Percentiles rank a stretch among this genome's conserved stretches.
Evolutionary conservation across 2,329 filamentous ascomycete genomes (phyloP).

Genomic region (Cladorrhinum sp.): DNA sequence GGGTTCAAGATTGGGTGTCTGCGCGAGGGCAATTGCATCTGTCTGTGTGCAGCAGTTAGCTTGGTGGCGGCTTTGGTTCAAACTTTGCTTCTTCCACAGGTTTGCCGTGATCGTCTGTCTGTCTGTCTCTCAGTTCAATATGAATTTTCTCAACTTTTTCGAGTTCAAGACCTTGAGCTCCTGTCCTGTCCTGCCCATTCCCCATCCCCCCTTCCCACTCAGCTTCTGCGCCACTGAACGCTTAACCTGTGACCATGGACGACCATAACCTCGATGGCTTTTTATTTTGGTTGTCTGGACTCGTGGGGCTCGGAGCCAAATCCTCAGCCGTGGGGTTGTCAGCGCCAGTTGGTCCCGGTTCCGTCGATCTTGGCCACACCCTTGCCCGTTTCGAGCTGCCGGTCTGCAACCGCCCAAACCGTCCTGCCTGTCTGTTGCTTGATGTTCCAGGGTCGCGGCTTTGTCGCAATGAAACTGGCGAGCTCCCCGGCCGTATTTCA

Average conservation of each 20-base stretch:
- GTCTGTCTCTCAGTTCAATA: too few species aligned
- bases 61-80: not conserved
- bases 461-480: conserved; percentile 10
- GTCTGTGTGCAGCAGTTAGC: not conserved
- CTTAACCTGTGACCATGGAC: not conserved
- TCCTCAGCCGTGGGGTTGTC: not conserved
- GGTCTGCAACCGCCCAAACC: conserved; percentile 23
- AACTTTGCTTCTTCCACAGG: not conserved
- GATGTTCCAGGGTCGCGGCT: conserved; percentile 7
- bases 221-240: not conserved
- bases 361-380: conserved; percentile 8
- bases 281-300: not conserved
- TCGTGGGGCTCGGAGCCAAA: not conserved
- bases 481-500: not conserved
- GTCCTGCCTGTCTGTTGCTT: conserved; percentile 8
- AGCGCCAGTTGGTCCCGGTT: not conserved
- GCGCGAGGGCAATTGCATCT: not conserved
- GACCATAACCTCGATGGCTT: not conserved
- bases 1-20: not conserved
- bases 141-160: too few species aligned
- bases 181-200: too few species aligned
- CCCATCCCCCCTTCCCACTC: too few species aligned
- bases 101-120: not conserved
- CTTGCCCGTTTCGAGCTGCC: conserved; percentile 26
- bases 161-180: not conserved